Evolutionary conservation across 805 yeast genomes (phyloP), one percentile per base, ranked within the genome.

Genomic region (Candida ortonii): DNA sequence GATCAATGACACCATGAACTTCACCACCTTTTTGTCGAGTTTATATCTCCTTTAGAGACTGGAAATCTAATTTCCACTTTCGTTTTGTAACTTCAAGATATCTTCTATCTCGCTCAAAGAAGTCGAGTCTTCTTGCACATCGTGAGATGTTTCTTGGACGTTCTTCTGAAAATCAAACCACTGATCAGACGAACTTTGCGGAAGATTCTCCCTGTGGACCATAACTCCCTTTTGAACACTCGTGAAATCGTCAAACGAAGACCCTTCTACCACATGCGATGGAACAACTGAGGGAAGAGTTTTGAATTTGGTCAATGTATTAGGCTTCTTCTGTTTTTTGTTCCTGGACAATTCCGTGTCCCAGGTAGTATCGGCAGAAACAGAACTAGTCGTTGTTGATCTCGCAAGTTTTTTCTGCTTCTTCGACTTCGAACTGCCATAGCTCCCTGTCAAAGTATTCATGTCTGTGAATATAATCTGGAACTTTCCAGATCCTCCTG

Each of bases 381-480:
- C 36, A 7, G 45, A 39, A 14, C 16, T 33, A 4, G 50, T 44
- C 12, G 48, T 48, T 14, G 36, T 36, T 16, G 54, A 38, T 12
- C 50, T 39, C 3, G 43, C 34, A 3, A 52, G 37, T 13, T 44
- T 37, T 25, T 42, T 41, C 22, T 43, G 39, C 23, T 39, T 41
- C 18, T 24, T 31, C 12, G 30, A 27, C 22, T 33, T 37, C 11
- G 39, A 26, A 13, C 39, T 38, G 3, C 45, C 46, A 36, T 46
- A 38, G 22, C 32, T 43, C n/a, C 53, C 53, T 28, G 40, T 49
- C 28, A 52, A 26, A 5, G 55, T 52, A 28, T 50, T 52, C 48
- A 67, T 64, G 44, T 68, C 73, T 4, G 71, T 57, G 33, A 69
- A 61, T 3, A 68, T 68, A 38, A 69, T 68, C 48, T 70, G 74